Evolutionary conservation across 495 filamentous ascomycete species (phyloP).

Genomic region (Aspergillus sclerotiicarbonarius): DNA sequence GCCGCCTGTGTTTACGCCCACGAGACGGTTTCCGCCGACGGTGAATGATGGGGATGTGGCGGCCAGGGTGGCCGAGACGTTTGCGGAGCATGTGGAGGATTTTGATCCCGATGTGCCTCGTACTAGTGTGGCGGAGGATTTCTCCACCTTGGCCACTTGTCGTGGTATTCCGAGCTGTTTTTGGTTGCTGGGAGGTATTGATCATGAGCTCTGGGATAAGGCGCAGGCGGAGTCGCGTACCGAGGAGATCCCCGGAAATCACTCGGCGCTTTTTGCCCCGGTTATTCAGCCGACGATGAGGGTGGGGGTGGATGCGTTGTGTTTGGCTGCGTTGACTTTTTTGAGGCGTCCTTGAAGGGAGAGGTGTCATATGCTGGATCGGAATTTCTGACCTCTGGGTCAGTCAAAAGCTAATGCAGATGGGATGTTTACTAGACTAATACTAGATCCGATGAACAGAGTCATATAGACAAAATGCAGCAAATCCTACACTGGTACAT

Average conservation of each 20-base stretch:
- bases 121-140: constrained; percentile 46
- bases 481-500: too few relatives aligned
- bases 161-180: constrained; percentile 39
- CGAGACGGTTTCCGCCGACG: constrained; percentile 45
- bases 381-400: too few relatives aligned
- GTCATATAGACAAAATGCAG: too few relatives aligned
- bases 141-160: constrained; percentile 41
- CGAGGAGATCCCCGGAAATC: constrained; percentile 49
- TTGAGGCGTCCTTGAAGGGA: too few relatives aligned
- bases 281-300: constrained; percentile 62
- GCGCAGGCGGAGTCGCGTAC: constrained; percentile 20
- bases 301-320: constrained; percentile 55
- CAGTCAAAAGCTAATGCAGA: too few relatives aligned
- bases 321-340: constrained; percentile 53
- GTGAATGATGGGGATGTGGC: constrained; percentile 36
- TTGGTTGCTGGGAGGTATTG: constrained; percentile 48
- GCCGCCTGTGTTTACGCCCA: constrained; percentile 42
- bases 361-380: too few relatives aligned
- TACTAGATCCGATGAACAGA: too few relatives aligned
- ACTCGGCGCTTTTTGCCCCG: constrained; percentile 61
- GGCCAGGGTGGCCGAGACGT: constrained; percentile 29
- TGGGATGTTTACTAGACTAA: too few relatives aligned
- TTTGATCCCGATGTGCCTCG: constrained; percentile 38
- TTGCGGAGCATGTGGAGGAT: constrained; percentile 37
- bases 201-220: constrained; percentile 44